Evolutionary conservation across 2,329 filamentous ascomycete genomes (phyloP), one percentile per base, ranked within the genome.

Genomic region (Trichoderma atroviride): DNA sequence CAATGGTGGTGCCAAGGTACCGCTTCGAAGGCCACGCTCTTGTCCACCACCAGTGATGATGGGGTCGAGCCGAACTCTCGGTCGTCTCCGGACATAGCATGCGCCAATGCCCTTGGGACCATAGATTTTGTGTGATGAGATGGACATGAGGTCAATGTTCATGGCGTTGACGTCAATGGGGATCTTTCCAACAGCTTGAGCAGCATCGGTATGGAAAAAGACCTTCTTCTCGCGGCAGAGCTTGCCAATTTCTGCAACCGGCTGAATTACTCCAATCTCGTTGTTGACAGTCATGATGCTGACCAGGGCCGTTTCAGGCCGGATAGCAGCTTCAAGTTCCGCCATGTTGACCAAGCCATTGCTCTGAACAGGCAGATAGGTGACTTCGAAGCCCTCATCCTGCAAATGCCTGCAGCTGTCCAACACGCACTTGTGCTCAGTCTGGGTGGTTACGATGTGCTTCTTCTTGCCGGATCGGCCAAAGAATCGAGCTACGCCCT

Each of bases 281-380:
- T 99, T 99, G 85, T 99, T 99, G 76, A 99, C 96, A 0, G 96
- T 90, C 96, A 99, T 99, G 81, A 99, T 92, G 78, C 94, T 97
- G 80, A 98, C 94, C 35, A 99, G 83, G 55, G 89, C 90, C 16
- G 96, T 99, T 71, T 98, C 94, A 0, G 94, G 94, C 71, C 92
- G 89, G 72, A 99, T 96, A 29, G 95, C 93, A 27, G 90, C 92
- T 82, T 96, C 92, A 35, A 99, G 87, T 74, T 96, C 89, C 53
- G 92, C 87, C 84, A 99, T 87, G 74, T 91, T 88, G 75, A 99
- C 85, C 73, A 98, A 83, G n/a, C 96, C 96, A 74, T 93, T 95
- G 76, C 82, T 87, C 81, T 94, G 88, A 5, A 99, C 96, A 4
- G 96, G 94, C 58, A 99, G 86, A 76, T 99, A 99, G n/a, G 96